Percentiles rank a stretch among this genome's conserved stretches.
Conservation (phyloP, 805 yeast species). For the Yamadazyma ubonensis region DNA sequence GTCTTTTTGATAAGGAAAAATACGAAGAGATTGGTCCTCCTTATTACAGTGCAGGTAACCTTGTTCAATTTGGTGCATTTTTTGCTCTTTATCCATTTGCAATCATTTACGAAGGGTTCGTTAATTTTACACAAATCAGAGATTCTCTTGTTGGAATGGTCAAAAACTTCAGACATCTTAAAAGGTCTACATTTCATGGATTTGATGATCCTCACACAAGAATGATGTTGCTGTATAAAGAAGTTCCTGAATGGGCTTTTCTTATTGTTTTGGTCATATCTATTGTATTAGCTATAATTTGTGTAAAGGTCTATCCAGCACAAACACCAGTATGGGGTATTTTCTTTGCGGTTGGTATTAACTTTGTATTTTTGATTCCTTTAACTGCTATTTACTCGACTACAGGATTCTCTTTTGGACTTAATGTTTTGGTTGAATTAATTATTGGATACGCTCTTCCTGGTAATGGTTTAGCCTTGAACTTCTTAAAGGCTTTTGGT, state of each 20-base stretch:
- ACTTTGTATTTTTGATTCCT: conserved; percentile 56
- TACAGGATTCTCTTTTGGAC: conserved; percentile 57
- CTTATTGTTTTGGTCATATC: conserved; percentile 42
- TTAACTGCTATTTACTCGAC: conserved; percentile 58
- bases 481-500: conserved; percentile 43
- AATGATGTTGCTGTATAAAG: conserved; percentile 58
- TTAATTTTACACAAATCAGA: conserved; percentile 31
- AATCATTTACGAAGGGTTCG: conserved; percentile 45
- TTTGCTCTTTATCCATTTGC: conserved; percentile 57
- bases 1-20: conserved; percentile 25
- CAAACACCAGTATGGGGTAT: conserved; percentile 65
- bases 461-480: conserved; percentile 57
- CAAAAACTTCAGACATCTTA: conserved; percentile 18
- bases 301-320: conserved; percentile 47
- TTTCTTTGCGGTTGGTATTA: conserved; percentile 52
- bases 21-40: conserved; percentile 24
- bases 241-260: conserved; percentile 77
- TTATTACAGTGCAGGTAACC: conserved; percentile 26
- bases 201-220: conserved; percentile 52
- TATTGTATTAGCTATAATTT: conserved; percentile 42
- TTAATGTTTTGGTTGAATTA: conserved; percentile 62
- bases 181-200: conserved; percentile 19
- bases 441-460: conserved; percentile 65
- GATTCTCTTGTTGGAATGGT: conserved; percentile 29
- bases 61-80: conserved; percentile 24